Conservation (phyloP, 495 filamentous ascomycete genomes). For the Podospora pseudopauciseta region DNA sequence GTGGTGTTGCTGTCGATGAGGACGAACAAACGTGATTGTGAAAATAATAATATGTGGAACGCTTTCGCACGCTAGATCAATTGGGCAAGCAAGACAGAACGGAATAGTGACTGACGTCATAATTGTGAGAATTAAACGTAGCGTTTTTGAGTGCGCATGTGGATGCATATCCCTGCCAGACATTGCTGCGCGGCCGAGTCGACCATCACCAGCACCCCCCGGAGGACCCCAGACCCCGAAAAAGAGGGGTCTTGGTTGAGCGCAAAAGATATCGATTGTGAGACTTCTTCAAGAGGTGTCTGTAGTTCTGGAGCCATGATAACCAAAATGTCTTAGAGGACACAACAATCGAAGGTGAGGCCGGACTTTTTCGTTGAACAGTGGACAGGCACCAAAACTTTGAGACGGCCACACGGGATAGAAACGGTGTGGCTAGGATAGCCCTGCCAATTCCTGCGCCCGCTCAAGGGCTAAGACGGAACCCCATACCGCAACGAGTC, state of each 20-base stretch:
- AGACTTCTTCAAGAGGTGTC: background rate
- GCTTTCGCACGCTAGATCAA: background rate
- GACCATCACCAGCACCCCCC: background rate
- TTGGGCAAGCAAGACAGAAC: background rate
- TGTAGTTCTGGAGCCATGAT: background rate
- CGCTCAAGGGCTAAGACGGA: background rate
- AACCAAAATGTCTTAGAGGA: background rate
- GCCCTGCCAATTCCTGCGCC: background rate
- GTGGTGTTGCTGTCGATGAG: background rate
- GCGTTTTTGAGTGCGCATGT: background rate
- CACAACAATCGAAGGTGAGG: background rate
- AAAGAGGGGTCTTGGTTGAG: background rate
- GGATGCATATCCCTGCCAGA: constrained; percentile 4
- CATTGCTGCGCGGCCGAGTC: background rate
- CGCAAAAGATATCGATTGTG: background rate
- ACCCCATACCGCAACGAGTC: constrained; percentile 3
- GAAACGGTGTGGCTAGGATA: background rate
- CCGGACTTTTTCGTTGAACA: too few species aligned
- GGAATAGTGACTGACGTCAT: constrained; percentile 4
- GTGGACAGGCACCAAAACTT: background rate
- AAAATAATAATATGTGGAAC: background rate
- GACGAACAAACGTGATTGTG: background rate
- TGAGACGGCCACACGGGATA: background rate
- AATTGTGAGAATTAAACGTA: background rate
- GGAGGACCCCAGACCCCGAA: background rate